Evolutionary conservation across 2,329 filamentous ascomycete species (phyloP).

Genomic region (Cytospora piceicola): DNA sequence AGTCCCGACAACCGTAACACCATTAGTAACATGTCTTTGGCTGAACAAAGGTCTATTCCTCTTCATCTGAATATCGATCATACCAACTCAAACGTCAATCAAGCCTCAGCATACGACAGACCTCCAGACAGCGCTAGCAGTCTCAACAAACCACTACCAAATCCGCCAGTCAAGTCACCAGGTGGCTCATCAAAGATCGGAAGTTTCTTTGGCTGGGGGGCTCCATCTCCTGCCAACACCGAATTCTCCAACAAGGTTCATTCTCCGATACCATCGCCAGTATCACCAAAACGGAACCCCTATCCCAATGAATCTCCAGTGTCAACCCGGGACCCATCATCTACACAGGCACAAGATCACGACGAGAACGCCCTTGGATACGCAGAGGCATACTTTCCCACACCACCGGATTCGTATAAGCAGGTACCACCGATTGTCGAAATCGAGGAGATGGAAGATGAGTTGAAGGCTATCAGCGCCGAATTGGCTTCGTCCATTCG

Average conservation of each 20-base stretch:
- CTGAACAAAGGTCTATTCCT: conserved; percentile 54
- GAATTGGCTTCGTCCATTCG: conserved; percentile 92
- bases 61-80: conserved; percentile 57
- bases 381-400: conserved; percentile 56
- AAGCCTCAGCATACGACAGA: conserved; percentile 33
- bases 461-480: conserved; percentile 88
- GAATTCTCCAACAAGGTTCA: conserved; percentile 54
- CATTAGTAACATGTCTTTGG: conserved; percentile 52
- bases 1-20: conserved; percentile 44
- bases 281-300: conserved; percentile 47
- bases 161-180: conserved; percentile 61
- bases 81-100: conserved; percentile 40
- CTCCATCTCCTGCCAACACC: conserved; percentile 49
- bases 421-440: conserved; percentile 47
- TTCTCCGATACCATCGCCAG: conserved; percentile 56
- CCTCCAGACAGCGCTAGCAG: conserved; percentile 36
- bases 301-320: conserved; percentile 48
- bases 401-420: conserved; percentile 48
- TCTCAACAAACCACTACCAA: conserved; percentile 59
- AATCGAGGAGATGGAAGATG: conserved; percentile 89
- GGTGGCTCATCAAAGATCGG: conserved; percentile 51
- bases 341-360: conserved; percentile 47
- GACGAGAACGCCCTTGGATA: conserved; percentile 52
- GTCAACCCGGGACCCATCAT: conserved; percentile 45
- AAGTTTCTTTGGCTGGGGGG: conserved; percentile 59